These are phyloP conservation scores for Plasmopara viticola DNA, from an alignment of 352 stramenopile species.

Conservation along the genomic window DNA sequence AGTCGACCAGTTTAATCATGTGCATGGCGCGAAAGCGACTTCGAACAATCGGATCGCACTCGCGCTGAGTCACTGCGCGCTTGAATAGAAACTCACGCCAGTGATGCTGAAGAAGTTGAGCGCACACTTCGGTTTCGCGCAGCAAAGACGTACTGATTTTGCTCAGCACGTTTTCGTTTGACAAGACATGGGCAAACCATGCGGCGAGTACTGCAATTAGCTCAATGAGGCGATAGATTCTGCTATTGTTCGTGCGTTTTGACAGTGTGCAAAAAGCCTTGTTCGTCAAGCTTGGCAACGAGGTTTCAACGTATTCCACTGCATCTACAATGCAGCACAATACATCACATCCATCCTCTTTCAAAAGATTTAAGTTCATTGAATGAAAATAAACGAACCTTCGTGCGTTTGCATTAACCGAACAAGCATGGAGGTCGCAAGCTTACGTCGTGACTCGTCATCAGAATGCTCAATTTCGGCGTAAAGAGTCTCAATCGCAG, in stretches of 20 bases:
- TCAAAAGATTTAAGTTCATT: not conserved
- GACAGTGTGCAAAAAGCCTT: slow-evolving; percentile 65
- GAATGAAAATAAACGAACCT: slow-evolving; percentile 19
- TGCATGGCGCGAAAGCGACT: slow-evolving; percentile 65
- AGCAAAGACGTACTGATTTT: slow-evolving; percentile 50
- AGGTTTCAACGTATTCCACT: slow-evolving; percentile 57
- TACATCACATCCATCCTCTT: not conserved
- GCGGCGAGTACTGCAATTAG: slow-evolving; percentile 51
- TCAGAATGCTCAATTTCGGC: slow-evolving; percentile 48
- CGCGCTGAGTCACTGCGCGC: slow-evolving; percentile 31
- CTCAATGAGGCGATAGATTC: slow-evolving; percentile 47
- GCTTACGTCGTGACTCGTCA: slow-evolving; percentile 32
- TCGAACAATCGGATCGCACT: slow-evolving; percentile 47
- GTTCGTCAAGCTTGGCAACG: slow-evolving; percentile 63
- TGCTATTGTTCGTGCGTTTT: slow-evolving; percentile 40
- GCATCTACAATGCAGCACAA: slow-evolving; percentile 25
- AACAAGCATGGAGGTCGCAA: slow-evolving; percentile 66
- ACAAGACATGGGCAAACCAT: slow-evolving; percentile 57
- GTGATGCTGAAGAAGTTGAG: slow-evolving; percentile 70
- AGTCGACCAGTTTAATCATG: slow-evolving; percentile 62
- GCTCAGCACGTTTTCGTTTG: slow-evolving; percentile 50
- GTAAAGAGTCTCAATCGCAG: slow-evolving; percentile 63
- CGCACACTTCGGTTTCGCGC: slow-evolving; percentile 56
- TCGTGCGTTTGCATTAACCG: slow-evolving; percentile 62
- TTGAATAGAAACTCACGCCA: slow-evolving; percentile 62